Base-by-base conservation (phyloP, 2,329 filamentous ascomycete genomes). In the Blastomyces gilchristii region DNA sequence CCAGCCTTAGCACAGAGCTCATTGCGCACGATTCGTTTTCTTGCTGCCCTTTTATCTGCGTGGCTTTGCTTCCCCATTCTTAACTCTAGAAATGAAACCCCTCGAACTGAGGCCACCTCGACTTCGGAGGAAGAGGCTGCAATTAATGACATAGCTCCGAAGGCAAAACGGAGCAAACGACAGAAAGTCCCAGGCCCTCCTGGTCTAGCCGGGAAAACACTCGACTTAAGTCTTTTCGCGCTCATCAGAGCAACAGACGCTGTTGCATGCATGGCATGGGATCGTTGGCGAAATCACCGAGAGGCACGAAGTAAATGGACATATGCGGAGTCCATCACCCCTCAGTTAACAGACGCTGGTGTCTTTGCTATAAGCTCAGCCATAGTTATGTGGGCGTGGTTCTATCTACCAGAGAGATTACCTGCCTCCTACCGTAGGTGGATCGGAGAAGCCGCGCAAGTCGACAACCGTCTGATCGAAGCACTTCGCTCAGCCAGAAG, bases 361-460 rank as follows among this genome's bases (percentile, higher is more conserved):
- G 76, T 92, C 22, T 95, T 96, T 73, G 85, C 87, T 54, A 74
- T 82, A 43, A 91, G 89, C 25, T 86, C 84, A 49, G 87, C 86
- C 28, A 77, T 90, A 47, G 87, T 95, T 68, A 96, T 95, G 91
- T 93, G 89, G 87, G 83, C 89, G 22, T 96, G 89, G 89, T 87
- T 95, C 72, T 96, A 93, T 76, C 74, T 80, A 11, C 89, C 90
- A 0, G 80, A 84, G 45, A 81, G 84, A 25, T 81, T 96, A 1
- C 91, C 91, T 1, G 81, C 78, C 37, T 82, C 86, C 50, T 95
- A 95, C 77, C 87, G 86, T 69, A 87, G 86, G 71, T 95, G 91
- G 90, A 94, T 96, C 68, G 84, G 82, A 50, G 85, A 87, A 28
- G 88, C 87, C 3, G 90, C 91, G 3, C 82, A 87, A 54, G 85